Evolutionary conservation across 2,329 filamentous ascomycete genomes (phyloP), one percentile per base, ranked within the genome.

Genomic region (Penicillium sp.): DNA sequence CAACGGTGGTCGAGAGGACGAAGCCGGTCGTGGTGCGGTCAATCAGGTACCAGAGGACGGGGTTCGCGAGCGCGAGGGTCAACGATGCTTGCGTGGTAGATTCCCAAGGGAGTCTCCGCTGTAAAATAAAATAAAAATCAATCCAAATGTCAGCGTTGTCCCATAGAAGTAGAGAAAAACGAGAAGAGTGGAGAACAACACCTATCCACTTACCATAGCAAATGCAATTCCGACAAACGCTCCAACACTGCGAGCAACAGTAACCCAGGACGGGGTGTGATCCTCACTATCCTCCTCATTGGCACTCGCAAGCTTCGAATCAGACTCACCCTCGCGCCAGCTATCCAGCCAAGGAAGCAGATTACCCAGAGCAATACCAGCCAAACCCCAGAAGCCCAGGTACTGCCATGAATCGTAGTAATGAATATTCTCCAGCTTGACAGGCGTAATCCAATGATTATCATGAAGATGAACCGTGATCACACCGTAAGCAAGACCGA

Each of bases 1-100:
- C 89, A 12, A 96, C 87, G 1, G 85, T 78, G 15, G 87, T 82
- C 0, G 91, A 92, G 55, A 97, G 83, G 35, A 94, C 78, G 65
- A 97, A 89, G 5, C 94, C 94, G 0, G 92, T 84, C 65, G 86
- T 87, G 47, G 91, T 94, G 50, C 93, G 90, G 76, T 99, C 94
- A 70, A 99, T 89, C 25, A 97, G 82, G 76, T 96, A 99, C 94
- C 94, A 99, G 19, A 99, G 80, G 10, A 94, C 89, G 1, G 94
- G 93, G 72, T 97, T 97, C 21, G 89, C 91, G 59, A 97, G 85
- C 23, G 92, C 90, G 49, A 99, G 86, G 1, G 93, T 94, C 27
- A 96, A 76, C 1, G 93, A 96, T 21, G 96, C 87, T 75, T 99
- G 94, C n/a, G 96, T 85, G 1, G 92, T 94, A 9, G 93, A 97